phyloP scores from a whole-genome alignment of 768 basidiomycete genomes.

The Tricholoma matsutake region DNA sequence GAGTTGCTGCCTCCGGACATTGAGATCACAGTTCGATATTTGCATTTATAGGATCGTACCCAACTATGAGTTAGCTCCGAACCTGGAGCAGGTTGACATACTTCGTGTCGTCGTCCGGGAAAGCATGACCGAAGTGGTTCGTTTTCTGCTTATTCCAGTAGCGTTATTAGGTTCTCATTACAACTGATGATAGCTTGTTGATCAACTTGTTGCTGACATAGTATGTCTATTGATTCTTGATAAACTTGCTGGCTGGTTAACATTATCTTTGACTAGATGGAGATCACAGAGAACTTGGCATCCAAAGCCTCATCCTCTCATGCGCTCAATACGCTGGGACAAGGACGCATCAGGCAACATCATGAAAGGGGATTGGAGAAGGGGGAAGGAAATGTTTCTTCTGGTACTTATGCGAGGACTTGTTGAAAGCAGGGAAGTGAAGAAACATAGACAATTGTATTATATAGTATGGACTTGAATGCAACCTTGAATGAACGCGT shows the following conservation, averaged over 20 bases:
- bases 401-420: constrained; percentile 66
- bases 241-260: not conserved
- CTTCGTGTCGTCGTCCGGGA: constrained; percentile 67
- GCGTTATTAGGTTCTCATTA: constrained; percentile 47
- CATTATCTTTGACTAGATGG: constrained; percentile 38
- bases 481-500: not conserved
- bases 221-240: constrained; percentile 35
- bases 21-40: not conserved
- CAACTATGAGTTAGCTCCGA: constrained; percentile 52
- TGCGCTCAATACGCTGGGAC: constrained; percentile 43
- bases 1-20: constrained; percentile 22
- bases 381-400: constrained; percentile 43
- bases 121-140: constrained; percentile 48
- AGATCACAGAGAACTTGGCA: constrained; percentile 58
- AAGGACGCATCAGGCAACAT: constrained; percentile 25
- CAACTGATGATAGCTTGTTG: constrained; percentile 43
- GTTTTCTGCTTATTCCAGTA: constrained; percentile 37
- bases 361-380: constrained; percentile 43
- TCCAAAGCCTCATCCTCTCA: constrained; percentile 46
- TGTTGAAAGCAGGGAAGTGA: constrained; percentile 40
- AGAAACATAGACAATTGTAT: too few relatives aligned
- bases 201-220: constrained; percentile 65
- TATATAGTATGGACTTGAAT: not conserved
- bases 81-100: constrained; percentile 52
- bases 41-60: constrained; percentile 42